A percentile compares a stretch with the other conserved stretches of the same genome.
These are phyloP conservation scores for Lentinula sp. DNA, from an alignment of 768 basidiomycete species.

Conservation along the genomic window DNA sequence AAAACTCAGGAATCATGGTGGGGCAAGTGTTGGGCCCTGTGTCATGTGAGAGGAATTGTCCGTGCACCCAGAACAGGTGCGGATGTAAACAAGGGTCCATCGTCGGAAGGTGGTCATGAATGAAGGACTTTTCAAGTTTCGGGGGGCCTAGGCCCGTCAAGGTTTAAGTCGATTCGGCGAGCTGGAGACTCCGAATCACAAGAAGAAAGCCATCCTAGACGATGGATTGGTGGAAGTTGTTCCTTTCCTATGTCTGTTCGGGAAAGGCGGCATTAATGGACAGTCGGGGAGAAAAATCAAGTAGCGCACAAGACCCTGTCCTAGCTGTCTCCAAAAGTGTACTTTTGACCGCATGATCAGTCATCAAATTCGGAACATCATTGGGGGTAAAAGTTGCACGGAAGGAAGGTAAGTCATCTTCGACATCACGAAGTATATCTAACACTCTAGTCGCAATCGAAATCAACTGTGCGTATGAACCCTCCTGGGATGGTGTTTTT, in stretches of 20 bases:
- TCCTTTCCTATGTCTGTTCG: neutral
- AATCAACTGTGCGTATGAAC: slow-evolving; percentile 6
- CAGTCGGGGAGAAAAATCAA: no score
- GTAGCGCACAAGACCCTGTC: slow-evolving; percentile 20
- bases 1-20: slow-evolving; percentile 44
- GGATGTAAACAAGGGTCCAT: slow-evolving; percentile 47
- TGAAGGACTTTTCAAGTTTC: slow-evolving; percentile 30
- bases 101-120: slow-evolving; percentile 33
- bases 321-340: slow-evolving; percentile 25
- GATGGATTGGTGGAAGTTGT: neutral
- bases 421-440: slow-evolving; percentile 28
- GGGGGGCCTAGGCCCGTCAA: slow-evolving; percentile 14
- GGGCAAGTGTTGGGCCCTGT: slow-evolving; percentile 37
- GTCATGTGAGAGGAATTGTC: slow-evolving; percentile 44
- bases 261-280: no score
- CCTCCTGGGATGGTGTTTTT: slow-evolving; percentile 13
- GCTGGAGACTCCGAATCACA: slow-evolving; percentile 30
- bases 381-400: slow-evolving; percentile 35
- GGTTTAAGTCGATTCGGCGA: slow-evolving; percentile 19
- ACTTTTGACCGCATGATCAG: slow-evolving; percentile 24
- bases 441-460: slow-evolving; percentile 10
- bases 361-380: slow-evolving; percentile 29
- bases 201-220: slow-evolving; percentile 31
- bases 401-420: slow-evolving; percentile 31
- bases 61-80: slow-evolving; percentile 32